Evolutionary conservation across 2,329 filamentous ascomycete genomes (phyloP), one percentile per base, ranked within the genome.

Genomic region (Colletotrichum eremochloae): DNA sequence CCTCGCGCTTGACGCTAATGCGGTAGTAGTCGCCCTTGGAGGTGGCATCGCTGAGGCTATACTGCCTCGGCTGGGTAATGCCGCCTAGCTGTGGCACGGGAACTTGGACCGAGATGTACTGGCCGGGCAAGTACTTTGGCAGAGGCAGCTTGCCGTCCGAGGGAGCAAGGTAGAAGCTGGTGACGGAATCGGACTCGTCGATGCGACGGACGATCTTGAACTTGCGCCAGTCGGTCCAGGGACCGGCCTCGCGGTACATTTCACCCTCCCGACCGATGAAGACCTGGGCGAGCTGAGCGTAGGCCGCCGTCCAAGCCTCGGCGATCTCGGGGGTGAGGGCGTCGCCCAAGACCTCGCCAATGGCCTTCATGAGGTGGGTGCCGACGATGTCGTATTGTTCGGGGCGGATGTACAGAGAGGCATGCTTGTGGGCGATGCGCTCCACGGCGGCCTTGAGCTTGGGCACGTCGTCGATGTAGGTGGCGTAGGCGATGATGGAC

Each of bases 401-500:
- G 0, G 93, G 86, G 74, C 85, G 83, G 77, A 95, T 88, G 78
- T 89, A 89, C n/a, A 95, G 86, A 1, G 89, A 92, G 33, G 87
- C 92, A 78, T 95, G 93, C 83, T 94, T 95, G 77, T 94, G 89
- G 69, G 91, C 91, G 75, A 96, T 94, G 76, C 91, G 88, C 80
- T 94, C 91, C 18, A 89, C 84, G 44, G 83, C 83, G 42, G 87
- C 85, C 15, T 80, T 80, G 5, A 95, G 85, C 29, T 84, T 87
- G 58, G 86, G 87, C 0, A 94, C 86, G 78, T 94, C 87, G 80
- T 94, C 92, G 77, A 95, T 92, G 80, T 94, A 86, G 44, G 86
- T 83, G 61, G 93, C 93, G 77, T 95, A 95, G 66, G 92, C 91
- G 75, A 92, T 89, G 8, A 96, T 87, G 1, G 93, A 86, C 52